phyloP scores from a whole-genome alignment of 2,329 filamentous ascomycete species.

The Exophiala dermatitidis region DNA sequence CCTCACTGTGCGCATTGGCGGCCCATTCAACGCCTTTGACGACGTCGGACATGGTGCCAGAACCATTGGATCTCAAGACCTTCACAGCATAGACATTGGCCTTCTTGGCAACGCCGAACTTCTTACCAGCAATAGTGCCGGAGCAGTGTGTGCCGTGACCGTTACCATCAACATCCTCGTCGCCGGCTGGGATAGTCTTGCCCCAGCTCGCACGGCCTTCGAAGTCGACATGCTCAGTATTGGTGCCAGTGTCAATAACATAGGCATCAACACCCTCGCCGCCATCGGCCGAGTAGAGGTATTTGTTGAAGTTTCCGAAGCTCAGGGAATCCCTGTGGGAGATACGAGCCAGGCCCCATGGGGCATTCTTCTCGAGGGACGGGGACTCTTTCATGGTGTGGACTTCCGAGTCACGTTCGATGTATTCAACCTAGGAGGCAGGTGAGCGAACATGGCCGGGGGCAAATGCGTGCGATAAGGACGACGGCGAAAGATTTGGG shows the following conservation, averaged over 20 bases:
- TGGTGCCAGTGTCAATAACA: slow-evolving; percentile 96
- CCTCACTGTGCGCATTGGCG: slow-evolving; percentile 67
- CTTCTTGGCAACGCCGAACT: slow-evolving; percentile 99
- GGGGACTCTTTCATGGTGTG: slow-evolving; percentile 59
- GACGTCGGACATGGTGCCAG: slow-evolving; percentile 96
- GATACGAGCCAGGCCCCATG: slow-evolving; percentile 98
- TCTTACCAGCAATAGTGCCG: slow-evolving; percentile 93
- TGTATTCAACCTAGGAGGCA: slow-evolving; percentile 71
- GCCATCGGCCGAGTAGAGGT: slow-evolving; percentile 80
- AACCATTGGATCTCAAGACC: slow-evolving; percentile 94
- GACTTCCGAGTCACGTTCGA: slow-evolving; percentile 90
- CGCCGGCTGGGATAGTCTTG: slow-evolving; percentile 77
- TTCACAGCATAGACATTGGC: slow-evolving; percentile 95
- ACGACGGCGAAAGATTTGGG: not conserved
- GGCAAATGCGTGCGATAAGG: slow-evolving; percentile 5
- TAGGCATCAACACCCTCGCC: slow-evolving; percentile 98
- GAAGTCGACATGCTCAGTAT: slow-evolving; percentile 89
- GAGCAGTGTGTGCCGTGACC: slow-evolving; percentile 99
- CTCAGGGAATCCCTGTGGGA: slow-evolving; percentile 82
- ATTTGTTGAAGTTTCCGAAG: slow-evolving; percentile 91
- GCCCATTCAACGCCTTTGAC: slow-evolving; percentile 98
- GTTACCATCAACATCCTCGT: slow-evolving; percentile 88
- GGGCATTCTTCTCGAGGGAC: slow-evolving; percentile 79
- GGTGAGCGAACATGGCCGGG: slow-evolving; percentile 22
- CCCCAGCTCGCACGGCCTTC: slow-evolving; percentile 94